A percentile compares a stretch with the other conserved stretches of the same genome.
Evolutionary conservation across 2,329 filamentous ascomycete species (phyloP).

Genomic region (Coleophoma eucalyptorum): DNA sequence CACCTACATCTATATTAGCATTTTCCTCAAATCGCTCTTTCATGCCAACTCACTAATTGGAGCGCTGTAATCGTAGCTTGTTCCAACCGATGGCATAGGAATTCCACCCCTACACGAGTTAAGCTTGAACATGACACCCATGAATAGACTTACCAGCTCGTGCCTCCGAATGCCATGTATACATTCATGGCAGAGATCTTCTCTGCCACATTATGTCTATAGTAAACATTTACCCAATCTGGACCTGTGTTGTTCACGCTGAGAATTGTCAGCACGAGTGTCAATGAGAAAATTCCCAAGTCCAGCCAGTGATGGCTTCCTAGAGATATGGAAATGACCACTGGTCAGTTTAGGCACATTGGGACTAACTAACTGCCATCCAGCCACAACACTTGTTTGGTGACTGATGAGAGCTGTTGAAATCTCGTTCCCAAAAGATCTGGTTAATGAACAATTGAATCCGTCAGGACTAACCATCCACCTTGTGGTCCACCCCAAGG

Average conservation of each 20-base stretch:
- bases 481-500: slow-evolving; percentile 55
- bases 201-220: slow-evolving; percentile 57
- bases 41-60: slow-evolving; percentile 36
- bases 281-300: slow-evolving; percentile 18
- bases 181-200: slow-evolving; percentile 55
- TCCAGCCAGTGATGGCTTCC: too few relatives aligned
- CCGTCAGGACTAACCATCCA: slow-evolving; percentile 32
- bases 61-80: slow-evolving; percentile 61
- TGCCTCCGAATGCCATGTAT: slow-evolving; percentile 64
- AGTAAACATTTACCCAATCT: slow-evolving; percentile 61
- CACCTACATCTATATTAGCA: slow-evolving; percentile 6
- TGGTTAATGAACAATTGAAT: too few relatives aligned
- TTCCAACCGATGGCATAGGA: slow-evolving; percentile 52
- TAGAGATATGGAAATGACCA: too few relatives aligned
- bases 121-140: too few relatives aligned
- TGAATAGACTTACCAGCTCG: slow-evolving; percentile 43
- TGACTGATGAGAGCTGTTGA: too few relatives aligned
- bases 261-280: background rate
- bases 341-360: too few relatives aligned
- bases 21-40: background rate
- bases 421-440: too few relatives aligned
- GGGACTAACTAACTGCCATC: too few relatives aligned
- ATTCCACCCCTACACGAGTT: slow-evolving; percentile 37
- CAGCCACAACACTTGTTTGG: too few relatives aligned
- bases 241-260: slow-evolving; percentile 43